Evolutionary conservation across 768 basidiomycete species (phyloP).

Genomic region (Leccinum variicolor): DNA sequence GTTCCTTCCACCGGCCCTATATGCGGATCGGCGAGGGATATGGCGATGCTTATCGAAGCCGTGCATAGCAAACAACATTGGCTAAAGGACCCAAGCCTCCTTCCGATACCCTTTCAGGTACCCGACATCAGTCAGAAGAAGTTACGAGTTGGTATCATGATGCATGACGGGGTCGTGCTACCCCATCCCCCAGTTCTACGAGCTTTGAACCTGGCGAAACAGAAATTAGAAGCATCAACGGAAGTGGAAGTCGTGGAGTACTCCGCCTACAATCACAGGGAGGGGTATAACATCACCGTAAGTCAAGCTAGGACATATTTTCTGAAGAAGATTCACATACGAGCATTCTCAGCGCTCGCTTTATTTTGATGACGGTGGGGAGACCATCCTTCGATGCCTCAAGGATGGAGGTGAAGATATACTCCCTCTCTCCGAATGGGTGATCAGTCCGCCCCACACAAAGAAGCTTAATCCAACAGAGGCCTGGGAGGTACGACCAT

Average conservation of each 20-base stretch:
- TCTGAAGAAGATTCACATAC: neutral
- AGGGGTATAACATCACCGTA: constrained; percentile 32
- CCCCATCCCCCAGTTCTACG: constrained; percentile 42
- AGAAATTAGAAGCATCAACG: constrained; percentile 32
- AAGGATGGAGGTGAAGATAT: constrained; percentile 34
- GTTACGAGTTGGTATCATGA: constrained; percentile 27
- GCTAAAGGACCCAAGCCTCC: constrained; percentile 35
- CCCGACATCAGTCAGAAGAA: constrained; percentile 26
- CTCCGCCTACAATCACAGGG: constrained; percentile 33
- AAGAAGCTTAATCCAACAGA: constrained; percentile 23
- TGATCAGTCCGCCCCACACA: constrained; percentile 25
- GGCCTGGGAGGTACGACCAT: constrained; percentile 28
- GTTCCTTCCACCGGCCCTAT: constrained; percentile 20
- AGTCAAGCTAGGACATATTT: neutral
- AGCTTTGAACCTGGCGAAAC: constrained; percentile 36
- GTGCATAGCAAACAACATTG: constrained; percentile 37
- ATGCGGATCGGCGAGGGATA: constrained; percentile 27
- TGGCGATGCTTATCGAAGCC: constrained; percentile 18
- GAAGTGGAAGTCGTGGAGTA: constrained; percentile 38
- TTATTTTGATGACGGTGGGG: constrained; percentile 40
- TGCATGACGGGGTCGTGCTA: constrained; percentile 35
- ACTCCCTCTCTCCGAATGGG: constrained; percentile 37
- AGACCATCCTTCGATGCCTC: constrained; percentile 18
- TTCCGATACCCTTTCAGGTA: constrained; percentile 29
- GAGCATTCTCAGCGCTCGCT: constrained; percentile 27